Conservation (phyloP, 2,329 filamentous ascomycete genomes). For the Talaromyces pinophilus region DNA sequence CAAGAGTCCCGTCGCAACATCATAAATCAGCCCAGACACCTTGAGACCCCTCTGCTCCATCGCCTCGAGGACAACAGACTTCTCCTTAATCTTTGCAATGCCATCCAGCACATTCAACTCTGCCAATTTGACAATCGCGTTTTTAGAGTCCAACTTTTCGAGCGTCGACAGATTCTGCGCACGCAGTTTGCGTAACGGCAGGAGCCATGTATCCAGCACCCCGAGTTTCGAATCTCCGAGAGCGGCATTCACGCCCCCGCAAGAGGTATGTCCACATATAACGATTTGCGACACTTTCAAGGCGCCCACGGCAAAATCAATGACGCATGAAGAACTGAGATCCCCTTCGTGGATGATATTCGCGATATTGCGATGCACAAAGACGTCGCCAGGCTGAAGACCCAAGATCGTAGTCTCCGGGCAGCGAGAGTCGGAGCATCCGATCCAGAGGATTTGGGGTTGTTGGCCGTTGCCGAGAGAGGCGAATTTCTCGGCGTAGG, state of each 20-base stretch:
- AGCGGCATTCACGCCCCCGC: constrained; percentile 60
- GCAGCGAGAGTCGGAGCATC: constrained; percentile 81
- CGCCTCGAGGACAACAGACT: constrained; percentile 68
- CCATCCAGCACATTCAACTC: constrained; percentile 75
- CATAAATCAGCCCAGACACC: constrained; percentile 77
- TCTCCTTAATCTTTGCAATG: constrained; percentile 67
- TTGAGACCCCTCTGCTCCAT: constrained; percentile 68
- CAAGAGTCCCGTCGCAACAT: constrained; percentile 60
- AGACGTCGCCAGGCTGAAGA: constrained; percentile 78
- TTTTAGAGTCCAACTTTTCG: constrained; percentile 48
- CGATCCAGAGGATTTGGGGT: constrained; percentile 71
- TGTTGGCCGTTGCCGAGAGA: constrained; percentile 67
- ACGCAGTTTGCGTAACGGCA: constrained; percentile 57
- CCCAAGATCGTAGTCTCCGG: constrained; percentile 81
- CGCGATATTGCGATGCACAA: constrained; percentile 88
- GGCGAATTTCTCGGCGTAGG: constrained; percentile 71
- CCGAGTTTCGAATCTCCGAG: constrained; percentile 60
- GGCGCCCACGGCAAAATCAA: constrained; percentile 75
- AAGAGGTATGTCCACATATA: constrained; percentile 62
- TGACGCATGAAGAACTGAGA: constrained; percentile 71
- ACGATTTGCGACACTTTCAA: constrained; percentile 67
- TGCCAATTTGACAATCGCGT: constrained; percentile 63
- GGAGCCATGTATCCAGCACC: constrained; percentile 62
- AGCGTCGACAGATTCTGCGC: constrained; percentile 56
- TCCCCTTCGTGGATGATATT: constrained; percentile 77